A percentile compares a stretch with the other conserved stretches of the same genome.
Conservation (phyloP, 129 eudicot species). For the Calendula officinalis region DNA sequence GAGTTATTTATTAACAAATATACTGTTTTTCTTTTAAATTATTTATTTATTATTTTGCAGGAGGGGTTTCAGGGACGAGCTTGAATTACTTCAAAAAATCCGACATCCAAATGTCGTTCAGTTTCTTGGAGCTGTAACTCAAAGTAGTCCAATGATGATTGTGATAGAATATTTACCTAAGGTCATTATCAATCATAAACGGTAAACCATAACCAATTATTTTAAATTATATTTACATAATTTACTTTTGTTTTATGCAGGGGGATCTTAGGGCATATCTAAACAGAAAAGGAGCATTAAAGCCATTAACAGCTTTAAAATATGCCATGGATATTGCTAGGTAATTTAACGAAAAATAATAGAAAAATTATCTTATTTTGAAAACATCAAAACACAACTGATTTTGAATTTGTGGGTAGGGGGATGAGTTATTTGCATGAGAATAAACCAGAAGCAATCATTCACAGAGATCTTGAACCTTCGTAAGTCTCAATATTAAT, state of each 20-base stretch:
- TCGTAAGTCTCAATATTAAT: conserved; percentile 34
- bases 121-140: conserved; percentile 99
- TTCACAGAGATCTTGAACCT: conserved; percentile 43
- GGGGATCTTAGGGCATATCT: conserved; percentile 78
- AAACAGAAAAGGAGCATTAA: conserved; percentile 66
- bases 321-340: conserved; percentile 91
- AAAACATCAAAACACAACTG: not conserved
- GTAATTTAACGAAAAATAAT: conserved; percentile 28
- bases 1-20: conserved; percentile 32
- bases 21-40: not conserved
- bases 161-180: conserved; percentile 87
- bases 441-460: conserved; percentile 40
- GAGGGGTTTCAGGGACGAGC: conserved; percentile 85
- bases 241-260: conserved; percentile 22
- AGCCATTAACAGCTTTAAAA: conserved; percentile 60
- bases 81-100: conserved; percentile 84
- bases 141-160: conserved; percentile 99
- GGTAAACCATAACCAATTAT: not conserved
- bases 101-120: conserved; percentile 98
- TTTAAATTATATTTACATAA: no score
- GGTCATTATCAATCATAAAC: conserved; percentile 38
- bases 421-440: conserved; percentile 47
- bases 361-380: conserved; percentile 2
- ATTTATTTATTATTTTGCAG: conserved; percentile 28
- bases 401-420: conserved; percentile 9